Conservation (phyloP, 345 rosid species). For the Arabidopsis thaliana region DNA sequence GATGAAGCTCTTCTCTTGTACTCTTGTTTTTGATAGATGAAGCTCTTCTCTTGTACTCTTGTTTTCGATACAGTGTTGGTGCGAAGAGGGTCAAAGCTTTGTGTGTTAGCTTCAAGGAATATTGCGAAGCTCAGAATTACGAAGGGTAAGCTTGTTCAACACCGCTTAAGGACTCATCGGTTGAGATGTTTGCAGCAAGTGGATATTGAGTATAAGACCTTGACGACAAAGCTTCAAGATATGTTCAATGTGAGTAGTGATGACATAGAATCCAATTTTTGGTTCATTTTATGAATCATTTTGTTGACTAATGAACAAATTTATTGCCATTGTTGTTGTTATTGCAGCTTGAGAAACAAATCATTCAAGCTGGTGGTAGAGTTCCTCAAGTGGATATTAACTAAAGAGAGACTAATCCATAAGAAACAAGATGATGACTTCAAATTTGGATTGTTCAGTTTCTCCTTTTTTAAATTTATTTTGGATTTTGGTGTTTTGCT, state of each 20-base stretch:
- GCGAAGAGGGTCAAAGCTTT: constrained; percentile 63
- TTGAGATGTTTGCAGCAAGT: constrained; percentile 67
- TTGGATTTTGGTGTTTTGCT: constrained; percentile 26
- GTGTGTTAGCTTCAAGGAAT: constrained; percentile 66
- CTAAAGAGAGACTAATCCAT: constrained; percentile 30
- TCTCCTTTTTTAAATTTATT: constrained; percentile 10
- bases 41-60: no score
- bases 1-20: no score
- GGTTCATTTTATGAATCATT: constrained; percentile 3
- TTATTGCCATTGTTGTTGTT: neutral
- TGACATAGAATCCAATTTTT: neutral
- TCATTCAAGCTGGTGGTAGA: constrained; percentile 45
- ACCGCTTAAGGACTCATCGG: constrained; percentile 1
- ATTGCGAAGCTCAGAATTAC: constrained; percentile 66
- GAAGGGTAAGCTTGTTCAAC: constrained; percentile 76
- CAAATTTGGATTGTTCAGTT: constrained; percentile 19
- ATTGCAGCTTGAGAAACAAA: constrained; percentile 47
- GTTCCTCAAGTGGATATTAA: constrained; percentile 44
- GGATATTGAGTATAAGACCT: constrained; percentile 54
- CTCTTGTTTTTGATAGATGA: no score
- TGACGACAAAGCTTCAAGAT: constrained; percentile 70
- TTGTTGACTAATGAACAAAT: neutral
- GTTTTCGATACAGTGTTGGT: constrained; percentile 65
- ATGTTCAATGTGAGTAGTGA: constrained; percentile 62
- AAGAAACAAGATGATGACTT: constrained; percentile 25